phyloP scores from a whole-genome alignment of 129 eudicot species.

The Flaveria robusta region DNA sequence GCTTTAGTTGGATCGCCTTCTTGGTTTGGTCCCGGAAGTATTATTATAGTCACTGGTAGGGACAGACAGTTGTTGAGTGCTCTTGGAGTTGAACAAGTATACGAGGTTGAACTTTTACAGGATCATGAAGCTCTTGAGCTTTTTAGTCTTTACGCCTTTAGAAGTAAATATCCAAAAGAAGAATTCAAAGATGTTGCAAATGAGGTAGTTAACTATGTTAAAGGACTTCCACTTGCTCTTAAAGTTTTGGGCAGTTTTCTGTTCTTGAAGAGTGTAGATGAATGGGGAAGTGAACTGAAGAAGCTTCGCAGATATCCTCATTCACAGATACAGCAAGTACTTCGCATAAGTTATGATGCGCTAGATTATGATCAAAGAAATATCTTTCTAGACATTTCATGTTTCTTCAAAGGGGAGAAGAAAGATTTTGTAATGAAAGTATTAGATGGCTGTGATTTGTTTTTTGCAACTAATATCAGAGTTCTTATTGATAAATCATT shows the following conservation, averaged over 20 bases:
- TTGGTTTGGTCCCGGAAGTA: slow-evolving; percentile 45
- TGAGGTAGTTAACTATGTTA: slow-evolving; percentile 33
- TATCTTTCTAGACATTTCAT: slow-evolving; percentile 45
- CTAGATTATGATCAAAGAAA: slow-evolving; percentile 30
- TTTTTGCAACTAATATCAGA: slow-evolving; percentile 33
- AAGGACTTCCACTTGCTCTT: slow-evolving; percentile 45
- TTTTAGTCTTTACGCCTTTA: slow-evolving; percentile 39
- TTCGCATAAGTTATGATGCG: slow-evolving; percentile 41
- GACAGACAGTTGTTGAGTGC: slow-evolving; percentile 25
- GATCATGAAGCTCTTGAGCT: slow-evolving; percentile 42
- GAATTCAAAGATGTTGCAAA: slow-evolving; percentile 28
- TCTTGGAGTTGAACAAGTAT: slow-evolving; percentile 31
- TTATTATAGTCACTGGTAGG: slow-evolving; percentile 33
- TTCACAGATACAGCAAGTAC: slow-evolving; percentile 29
- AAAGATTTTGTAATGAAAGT: slow-evolving; percentile 31
- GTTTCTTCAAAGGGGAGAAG: slow-evolving; percentile 40
- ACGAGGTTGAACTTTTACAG: slow-evolving; percentile 27
- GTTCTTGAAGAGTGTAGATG: slow-evolving; percentile 22
- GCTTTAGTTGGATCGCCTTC: slow-evolving; percentile 29
- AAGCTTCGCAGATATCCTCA: slow-evolving; percentile 31
- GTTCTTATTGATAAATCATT: slow-evolving; percentile 40
- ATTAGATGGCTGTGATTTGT: slow-evolving; percentile 40
- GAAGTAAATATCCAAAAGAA: slow-evolving; percentile 29
- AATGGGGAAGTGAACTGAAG: slow-evolving; percentile 36
- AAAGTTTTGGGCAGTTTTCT: slow-evolving; percentile 38